Percentiles rank a stretch among this genome's conserved stretches.
Conservation (phyloP, 2,329 filamentous ascomycete genomes). For the Monosporascus sp. region DNA sequence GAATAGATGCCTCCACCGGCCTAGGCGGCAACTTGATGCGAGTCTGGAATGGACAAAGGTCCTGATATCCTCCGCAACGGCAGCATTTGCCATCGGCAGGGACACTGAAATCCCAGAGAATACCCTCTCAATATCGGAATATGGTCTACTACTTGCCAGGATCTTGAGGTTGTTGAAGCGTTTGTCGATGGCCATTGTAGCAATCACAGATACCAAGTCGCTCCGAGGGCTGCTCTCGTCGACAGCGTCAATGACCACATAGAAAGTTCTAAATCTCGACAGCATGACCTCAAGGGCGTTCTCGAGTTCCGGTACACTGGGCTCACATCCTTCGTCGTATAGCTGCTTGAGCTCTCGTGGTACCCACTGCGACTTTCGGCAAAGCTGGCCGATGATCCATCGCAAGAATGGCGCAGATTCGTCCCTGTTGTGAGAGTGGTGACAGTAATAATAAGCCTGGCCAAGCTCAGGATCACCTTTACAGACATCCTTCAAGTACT, state of each 20-base stretch:
- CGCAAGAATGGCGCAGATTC: conserved; percentile 11
- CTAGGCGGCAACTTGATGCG: background rate
- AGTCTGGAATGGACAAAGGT: conserved; percentile 2
- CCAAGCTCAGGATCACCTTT: background rate
- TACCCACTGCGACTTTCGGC: conserved; percentile 3
- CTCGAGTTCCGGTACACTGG: conserved; percentile 6
- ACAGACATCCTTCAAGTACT: conserved; percentile 1
- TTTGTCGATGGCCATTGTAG: conserved; percentile 2
- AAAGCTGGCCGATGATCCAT: conserved; percentile 14
- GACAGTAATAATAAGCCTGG: conserved; percentile 16
- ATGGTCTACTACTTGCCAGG: conserved; percentile 12
- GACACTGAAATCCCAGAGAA: conserved; percentile 2
- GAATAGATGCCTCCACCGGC: conserved; percentile 2
- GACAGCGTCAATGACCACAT: conserved; percentile 16
- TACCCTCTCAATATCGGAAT: conserved; percentile 8
- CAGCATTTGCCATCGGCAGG: conserved; percentile 1
- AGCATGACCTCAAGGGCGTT: conserved; percentile 5
- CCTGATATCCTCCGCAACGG: conserved; percentile 9
- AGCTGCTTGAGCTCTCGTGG: conserved; percentile 6
- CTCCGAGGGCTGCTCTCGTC: conserved; percentile 14
- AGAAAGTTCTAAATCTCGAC: conserved; percentile 2
- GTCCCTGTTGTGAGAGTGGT: conserved; percentile 11
- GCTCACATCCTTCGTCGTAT: conserved; percentile 4
- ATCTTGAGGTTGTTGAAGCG: conserved; percentile 12
- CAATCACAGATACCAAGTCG: conserved; percentile 6